Conservation (phyloP, 371 early-diverging fungal genomes). For the Mortierella sp. region DNA sequence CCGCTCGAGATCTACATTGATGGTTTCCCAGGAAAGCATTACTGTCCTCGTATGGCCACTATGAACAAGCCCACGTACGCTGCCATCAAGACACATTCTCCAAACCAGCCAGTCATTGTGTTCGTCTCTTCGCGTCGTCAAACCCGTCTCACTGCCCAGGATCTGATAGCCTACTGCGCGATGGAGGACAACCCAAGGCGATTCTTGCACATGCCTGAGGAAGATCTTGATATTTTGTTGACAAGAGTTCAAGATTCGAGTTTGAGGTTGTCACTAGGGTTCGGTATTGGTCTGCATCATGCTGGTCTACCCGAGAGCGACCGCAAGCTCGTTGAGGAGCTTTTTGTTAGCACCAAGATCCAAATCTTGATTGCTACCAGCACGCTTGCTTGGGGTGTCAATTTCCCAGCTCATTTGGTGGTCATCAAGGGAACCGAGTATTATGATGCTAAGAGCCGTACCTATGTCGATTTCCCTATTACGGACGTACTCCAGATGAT, state of each 20-base stretch:
- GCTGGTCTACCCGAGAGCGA: slow-evolving; percentile 85
- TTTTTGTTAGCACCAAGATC: slow-evolving; percentile 84
- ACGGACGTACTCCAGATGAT: slow-evolving; percentile 97
- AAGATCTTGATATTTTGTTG: slow-evolving; percentile 71
- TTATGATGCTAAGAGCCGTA: slow-evolving; percentile 93
- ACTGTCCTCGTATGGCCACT: slow-evolving; percentile 93
- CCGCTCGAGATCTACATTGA: slow-evolving; percentile 96
- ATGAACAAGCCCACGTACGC: slow-evolving; percentile 92
- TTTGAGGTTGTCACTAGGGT: slow-evolving; percentile 75
- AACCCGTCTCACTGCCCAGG: slow-evolving; percentile 87
- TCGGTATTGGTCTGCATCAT: slow-evolving; percentile 93
- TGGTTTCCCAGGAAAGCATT: slow-evolving; percentile 89
- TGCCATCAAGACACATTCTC: slow-evolving; percentile 75
- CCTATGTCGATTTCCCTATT: slow-evolving; percentile 94
- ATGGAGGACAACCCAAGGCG: slow-evolving; percentile 79
- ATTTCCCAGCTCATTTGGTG: slow-evolving; percentile 82
- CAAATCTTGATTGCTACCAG: slow-evolving; percentile 91
- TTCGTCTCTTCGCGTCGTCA: slow-evolving; percentile 95
- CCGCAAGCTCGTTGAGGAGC: slow-evolving; percentile 74
- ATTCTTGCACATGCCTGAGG: slow-evolving; percentile 77
- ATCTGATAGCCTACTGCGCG: slow-evolving; percentile 81
- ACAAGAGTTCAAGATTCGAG: slow-evolving; percentile 77
- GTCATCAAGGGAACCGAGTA: slow-evolving; percentile 97
- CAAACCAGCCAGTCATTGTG: slow-evolving; percentile 78
- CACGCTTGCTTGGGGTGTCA: slow-evolving; percentile 92